These are phyloP conservation scores for Peronospora farinosa DNA, from an alignment of 352 stramenopile genomes.

Conservation along the genomic window DNA sequence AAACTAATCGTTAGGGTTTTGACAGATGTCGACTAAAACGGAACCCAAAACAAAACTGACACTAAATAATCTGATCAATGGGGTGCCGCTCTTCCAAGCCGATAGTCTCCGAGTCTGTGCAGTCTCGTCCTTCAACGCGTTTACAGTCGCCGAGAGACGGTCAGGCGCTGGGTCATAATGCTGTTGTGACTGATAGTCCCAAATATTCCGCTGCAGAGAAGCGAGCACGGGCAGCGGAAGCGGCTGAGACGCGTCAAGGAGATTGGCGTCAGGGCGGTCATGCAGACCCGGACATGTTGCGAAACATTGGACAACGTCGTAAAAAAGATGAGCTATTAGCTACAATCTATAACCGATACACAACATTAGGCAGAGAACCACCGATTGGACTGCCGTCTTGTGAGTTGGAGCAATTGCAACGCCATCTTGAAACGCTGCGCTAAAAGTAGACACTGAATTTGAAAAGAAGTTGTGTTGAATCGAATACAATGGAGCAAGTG, in stretches of 20 bases:
- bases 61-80: no score
- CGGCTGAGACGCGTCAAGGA: conserved; percentile 54
- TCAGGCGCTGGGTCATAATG: conserved; percentile 4
- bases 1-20: background rate
- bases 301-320: conserved; percentile 51
- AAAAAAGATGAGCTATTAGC: conserved; percentile 82
- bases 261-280: conserved; percentile 77
- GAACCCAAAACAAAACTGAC: no score
- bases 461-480: no score
- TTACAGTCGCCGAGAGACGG: conserved; percentile 3
- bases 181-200: conserved; percentile 3
- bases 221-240: conserved; percentile 46
- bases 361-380: conserved; percentile 61
- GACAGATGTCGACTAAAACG: no score
- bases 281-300: conserved; percentile 57
- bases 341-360: conserved; percentile 77
- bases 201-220: conserved; percentile 67
- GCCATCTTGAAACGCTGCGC: conserved; percentile 67
- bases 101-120: conserved; percentile 20
- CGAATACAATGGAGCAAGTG: conserved; percentile 1
- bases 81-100: conserved; percentile 68
- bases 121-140: background rate
- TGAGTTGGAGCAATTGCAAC: conserved; percentile 67
- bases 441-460: conserved; percentile 2
- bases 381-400: conserved; percentile 77